Base-by-base conservation (phyloP, 1,284 basidiomycete genomes). In the Rhodotorula glutinis region DNA sequence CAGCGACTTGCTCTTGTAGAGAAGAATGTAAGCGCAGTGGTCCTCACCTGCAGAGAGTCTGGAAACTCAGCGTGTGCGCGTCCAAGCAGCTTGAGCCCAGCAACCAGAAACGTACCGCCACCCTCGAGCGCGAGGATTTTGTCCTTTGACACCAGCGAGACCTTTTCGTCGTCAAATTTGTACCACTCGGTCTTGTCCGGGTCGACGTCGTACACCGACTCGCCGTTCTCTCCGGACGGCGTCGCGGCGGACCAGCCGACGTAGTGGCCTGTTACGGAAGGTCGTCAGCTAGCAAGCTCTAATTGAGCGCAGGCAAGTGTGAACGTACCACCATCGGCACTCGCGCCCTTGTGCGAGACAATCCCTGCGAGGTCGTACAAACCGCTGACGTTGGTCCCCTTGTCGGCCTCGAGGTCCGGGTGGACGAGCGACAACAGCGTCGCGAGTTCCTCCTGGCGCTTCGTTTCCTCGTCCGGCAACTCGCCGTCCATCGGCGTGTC, bases 331-430 rank as follows among this genome's bases (percentile, higher is more conserved):
- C 90, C 87, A 77, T 98, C 93, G 0, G 95, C 93, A 0, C 89
- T 89, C 0, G 92, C 87, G 23, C 96, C 96, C 78, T 98, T 98
- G 84, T 98, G 95, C 33, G 93, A 96, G 21, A 99, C 88, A 76
- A 98, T 90, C 2, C 90, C 89, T 63, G 90, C 86, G 46, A 94
- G 84, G 65, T 94, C 91, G 78, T 93, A 95, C 74, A 93, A 75
- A 17, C 88, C 91, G 21, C 85, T 88, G 38, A 83, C 79, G 77
- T 88, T 91, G 69, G 84, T 82, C 0, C 91, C 92, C 19, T 85
- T 77, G 76, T 94, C 91, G 3, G 77, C 80, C 75, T 83, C 86
- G 63, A 92, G 70, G 57, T 85, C 85, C 0, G 85, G 80, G 75
- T 87, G 82, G 11, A 92, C 81, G 16, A 91, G 82, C 33, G 78